Percentiles rank a stretch among this genome's conserved stretches.
These are phyloP conservation scores for Ophiostoma ulmi DNA, from an alignment of 2,329 filamentous ascomycete species.

Conservation along the genomic window DNA sequence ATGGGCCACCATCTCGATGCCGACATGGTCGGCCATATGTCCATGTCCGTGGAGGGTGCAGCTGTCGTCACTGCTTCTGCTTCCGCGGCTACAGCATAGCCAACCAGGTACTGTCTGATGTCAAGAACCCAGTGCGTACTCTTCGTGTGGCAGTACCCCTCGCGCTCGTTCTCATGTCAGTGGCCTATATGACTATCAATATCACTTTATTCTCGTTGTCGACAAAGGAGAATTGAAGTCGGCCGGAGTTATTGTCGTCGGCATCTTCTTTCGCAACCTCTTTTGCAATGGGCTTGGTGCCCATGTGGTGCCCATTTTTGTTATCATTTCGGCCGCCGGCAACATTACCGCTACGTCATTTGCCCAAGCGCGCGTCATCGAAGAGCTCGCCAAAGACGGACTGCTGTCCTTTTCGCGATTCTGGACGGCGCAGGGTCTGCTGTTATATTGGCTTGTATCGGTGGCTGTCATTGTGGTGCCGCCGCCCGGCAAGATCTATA, in stretches of 20 bases:
- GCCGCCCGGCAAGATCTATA: slow-evolving; percentile 6
- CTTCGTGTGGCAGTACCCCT: slow-evolving; percentile 43
- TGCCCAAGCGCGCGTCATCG: neutral
- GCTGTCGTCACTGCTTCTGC: neutral
- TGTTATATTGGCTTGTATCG: neutral
- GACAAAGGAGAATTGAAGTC: neutral
- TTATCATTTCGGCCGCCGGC: neutral
- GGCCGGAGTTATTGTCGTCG: neutral
- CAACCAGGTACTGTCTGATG: slow-evolving; percentile 53
- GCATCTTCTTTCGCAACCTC: slow-evolving; percentile 1
- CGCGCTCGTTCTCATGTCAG: neutral
- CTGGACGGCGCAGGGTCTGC: neutral
- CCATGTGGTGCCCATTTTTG: neutral
- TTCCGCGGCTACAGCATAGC: slow-evolving; percentile 48
- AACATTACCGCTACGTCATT: neutral
- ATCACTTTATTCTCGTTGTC: neutral
- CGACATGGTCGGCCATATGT: neutral
- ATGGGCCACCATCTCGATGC: neutral
- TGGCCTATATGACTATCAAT: neutral
- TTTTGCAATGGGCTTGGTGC: neutral
- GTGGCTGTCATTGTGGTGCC: neutral
- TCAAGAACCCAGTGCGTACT: slow-evolving; percentile 52
- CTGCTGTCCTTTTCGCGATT: neutral
- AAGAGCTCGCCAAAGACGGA: neutral
- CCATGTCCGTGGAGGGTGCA: neutral